A percentile compares a stretch with the other conserved stretches of the same genome.
phyloP scores from a whole-genome alignment of 129 eudicot genomes.

The carrot (Daucus carota) region DH1_v3.0 NC_030388.2:4260501-4261000 shows the following conservation, averaged over 20 bases:
- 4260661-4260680: constrained; percentile 38
- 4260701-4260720: constrained; percentile 38
- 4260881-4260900: constrained; percentile 46
- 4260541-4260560: constrained; percentile 22
- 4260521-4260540: constrained; percentile 26
- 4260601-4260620: constrained; percentile 21
- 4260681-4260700: constrained; percentile 28
- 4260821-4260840: constrained; percentile 19
- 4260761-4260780: constrained; percentile 22
- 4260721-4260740: constrained; percentile 29
- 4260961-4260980: constrained; percentile 27
- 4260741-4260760: constrained; percentile 37
- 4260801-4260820: constrained; percentile 29
- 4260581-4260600: constrained; percentile 7
- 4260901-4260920: constrained; percentile 33
- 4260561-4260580: constrained; percentile 24
- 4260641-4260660: constrained; percentile 26
- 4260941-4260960: constrained; percentile 34
- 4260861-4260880: constrained; percentile 45
- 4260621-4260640: constrained; percentile 26
- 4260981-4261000: constrained; percentile 27
- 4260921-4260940: constrained; percentile 47
- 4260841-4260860: constrained; percentile 31
- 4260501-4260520: constrained; percentile 22
- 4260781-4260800: constrained; percentile 26